Evolutionary conservation across 768 basidiomycete species (phyloP), one percentile per base, ranked within the genome.

Genomic region (Boletus barrowsii): DNA sequence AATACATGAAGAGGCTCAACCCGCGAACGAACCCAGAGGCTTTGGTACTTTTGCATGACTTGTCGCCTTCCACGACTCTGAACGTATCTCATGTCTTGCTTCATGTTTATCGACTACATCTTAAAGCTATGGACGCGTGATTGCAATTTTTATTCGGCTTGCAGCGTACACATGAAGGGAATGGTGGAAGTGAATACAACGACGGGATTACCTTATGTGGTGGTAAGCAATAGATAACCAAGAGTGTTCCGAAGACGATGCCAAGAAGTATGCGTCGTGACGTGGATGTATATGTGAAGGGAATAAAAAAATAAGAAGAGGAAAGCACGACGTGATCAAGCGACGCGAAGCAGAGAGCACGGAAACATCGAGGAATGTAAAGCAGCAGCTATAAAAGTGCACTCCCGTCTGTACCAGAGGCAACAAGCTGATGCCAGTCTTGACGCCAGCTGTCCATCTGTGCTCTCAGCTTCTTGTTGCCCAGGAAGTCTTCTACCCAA

Each of bases 401-500:
- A 6, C 73, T 66, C 30, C 73, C 76, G 15, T 88, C 84, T 63
- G 79, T 82, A 49, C 89, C 88, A 8, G 79, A 68, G 14, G 75
- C 78, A 18, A 90, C 87, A 30, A 91, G 82, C 41, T 64, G 77
- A 59, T 74, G 76, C 95, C 95, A 98, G 60, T 93, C 88, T 39
- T 67, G 69, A 58, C 93, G 78, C 96, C 95, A 98, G 46, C 63
- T 68, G 26, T 64, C 68, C 79, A 98, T 95, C 59, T 76, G 83
- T 17, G 74, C 65, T 48, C 88, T 77, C 42, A 96, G 72, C 58
- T 86, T 92, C 73, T 82, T 81, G 67, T 87, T 76, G 24, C 67
- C 71, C 17, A 87, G 64, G 47, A 80, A 72, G 48, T 77, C 79
- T 54, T 78, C 81, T 45, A 98, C 83, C 95, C 95, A 99, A 2